Conservation (phyloP, 768 basidiomycete genomes). For the Hericium rajendrae region DNA sequence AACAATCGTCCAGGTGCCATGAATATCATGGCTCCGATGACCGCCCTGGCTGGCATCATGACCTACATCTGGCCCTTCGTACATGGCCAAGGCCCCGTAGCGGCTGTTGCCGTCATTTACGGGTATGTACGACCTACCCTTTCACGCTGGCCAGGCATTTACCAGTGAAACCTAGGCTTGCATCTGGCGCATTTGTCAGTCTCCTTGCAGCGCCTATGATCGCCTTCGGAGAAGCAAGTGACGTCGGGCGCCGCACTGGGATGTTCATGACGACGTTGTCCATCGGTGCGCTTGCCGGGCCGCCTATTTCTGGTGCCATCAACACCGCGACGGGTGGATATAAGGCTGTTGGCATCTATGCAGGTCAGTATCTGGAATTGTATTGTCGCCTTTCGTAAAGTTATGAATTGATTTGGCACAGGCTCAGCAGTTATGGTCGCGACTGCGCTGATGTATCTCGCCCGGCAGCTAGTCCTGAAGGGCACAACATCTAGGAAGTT, state of each 20-base stretch:
- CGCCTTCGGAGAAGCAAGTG: conserved; percentile 46
- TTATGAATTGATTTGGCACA: not conserved
- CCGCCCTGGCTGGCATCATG: conserved; percentile 40
- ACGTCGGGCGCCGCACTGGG: conserved; percentile 57
- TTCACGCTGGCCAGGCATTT: not conserved
- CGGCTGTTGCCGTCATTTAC: conserved; percentile 50
- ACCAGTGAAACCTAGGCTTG: conserved; percentile 29
- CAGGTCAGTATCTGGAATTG: conserved; percentile 24
- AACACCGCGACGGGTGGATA: conserved; percentile 42
- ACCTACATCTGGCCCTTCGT: conserved; percentile 70
- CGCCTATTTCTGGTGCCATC: conserved; percentile 69
- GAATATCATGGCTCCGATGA: conserved; percentile 62
- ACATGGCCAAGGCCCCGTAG: conserved; percentile 30
- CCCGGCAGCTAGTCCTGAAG: not conserved
- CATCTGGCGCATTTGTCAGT: conserved; percentile 53
- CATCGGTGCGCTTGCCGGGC: conserved; percentile 55
- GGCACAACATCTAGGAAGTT: not conserved
- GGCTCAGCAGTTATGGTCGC: not conserved
- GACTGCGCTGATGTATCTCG: not conserved
- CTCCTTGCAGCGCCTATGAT: conserved; percentile 49
- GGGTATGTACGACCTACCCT: conserved; percentile 34
- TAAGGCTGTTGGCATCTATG: conserved; percentile 43
- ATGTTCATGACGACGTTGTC: conserved; percentile 54
- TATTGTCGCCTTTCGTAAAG: not conserved
- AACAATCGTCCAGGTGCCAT: conserved; percentile 38